Conservation (phyloP, 202 grass and related monocot genomes). For the Setaria viridis region DNA sequence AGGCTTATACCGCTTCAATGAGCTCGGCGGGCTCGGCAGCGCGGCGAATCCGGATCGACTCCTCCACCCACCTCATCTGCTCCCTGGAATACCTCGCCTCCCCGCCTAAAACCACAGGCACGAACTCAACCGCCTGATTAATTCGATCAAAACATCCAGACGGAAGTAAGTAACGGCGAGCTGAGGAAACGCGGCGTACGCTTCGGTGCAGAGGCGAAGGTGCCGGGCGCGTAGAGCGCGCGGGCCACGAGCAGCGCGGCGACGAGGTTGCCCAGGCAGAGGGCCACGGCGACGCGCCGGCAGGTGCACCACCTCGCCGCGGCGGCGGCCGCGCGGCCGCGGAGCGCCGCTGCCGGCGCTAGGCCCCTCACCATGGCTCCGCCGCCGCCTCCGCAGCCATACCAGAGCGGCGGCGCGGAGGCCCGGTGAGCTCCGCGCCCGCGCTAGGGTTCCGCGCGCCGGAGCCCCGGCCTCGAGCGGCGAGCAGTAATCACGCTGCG, state of each 20-base stretch:
- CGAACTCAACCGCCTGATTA: background rate
- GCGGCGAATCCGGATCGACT: constrained; percentile 76
- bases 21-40: constrained; percentile 62
- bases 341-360: background rate
- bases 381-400: constrained; percentile 10
- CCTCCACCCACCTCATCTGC: constrained; percentile 67
- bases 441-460: constrained; percentile 36
- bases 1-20: constrained; percentile 54
- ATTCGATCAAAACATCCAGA: background rate
- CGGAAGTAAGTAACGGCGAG: background rate
- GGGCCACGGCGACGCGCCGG: constrained; percentile 55
- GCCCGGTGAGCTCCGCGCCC: background rate
- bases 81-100: constrained; percentile 47
- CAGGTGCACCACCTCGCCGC: constrained; percentile 55
- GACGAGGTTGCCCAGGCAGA: constrained; percentile 73
- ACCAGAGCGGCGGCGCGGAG: background rate
- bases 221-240: constrained; percentile 50
- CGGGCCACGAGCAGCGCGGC: constrained; percentile 69
- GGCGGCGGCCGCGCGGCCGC: constrained; percentile 40
- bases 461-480: background rate
- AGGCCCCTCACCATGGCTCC: constrained; percentile 59
- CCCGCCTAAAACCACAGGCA: constrained; percentile 3
- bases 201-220: background rate
- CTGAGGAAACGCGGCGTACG: background rate
- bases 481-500: background rate